Evolutionary conservation across 495 filamentous ascomycete species (phyloP), one percentile per base, ranked within the genome.

Genomic region (Penicillium nucicola): DNA sequence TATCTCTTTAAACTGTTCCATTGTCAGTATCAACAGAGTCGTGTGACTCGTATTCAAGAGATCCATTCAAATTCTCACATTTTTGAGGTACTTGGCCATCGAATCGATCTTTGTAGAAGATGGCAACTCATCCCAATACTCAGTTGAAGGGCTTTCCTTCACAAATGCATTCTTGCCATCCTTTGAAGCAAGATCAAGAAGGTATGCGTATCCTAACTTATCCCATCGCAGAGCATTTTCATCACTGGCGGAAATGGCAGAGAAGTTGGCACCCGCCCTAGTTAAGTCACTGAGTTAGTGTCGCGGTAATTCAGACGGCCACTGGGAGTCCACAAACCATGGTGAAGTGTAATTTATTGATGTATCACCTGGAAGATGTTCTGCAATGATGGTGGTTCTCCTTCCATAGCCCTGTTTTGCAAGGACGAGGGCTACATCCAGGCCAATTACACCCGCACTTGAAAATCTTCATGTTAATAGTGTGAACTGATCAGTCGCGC

Each of bases 191-290:
- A 57, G 51, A 18, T 58, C 44, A 10, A 57, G 50, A 19, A 69
- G 49, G 42, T 65, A 45, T 28, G 49, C 48, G 22, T 69, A 69
- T 1, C 64, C 64, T 5, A 62, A 20, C 6, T 52, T 52, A 28
- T 69, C 64, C 64, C 66, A 69, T 18, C 56, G 49, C 18, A 69
- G 22, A 0, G 64, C 64, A 53, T 69, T 67, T 2, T 31, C 45
- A 47, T 69, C 62, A 13, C 45, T 60, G 15, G 64, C 62, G 2
- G 66, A 66, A 5, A 69, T 64, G 13, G 57, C 66, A 9, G 66
- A 69, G 42, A 69, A 69, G 51, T 69, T 69, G 30, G 55, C 57
- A 11, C 66, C 66, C 7, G 64, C 66, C 66, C 66, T 69, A 3
- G 4, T 20, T 3, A 8, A 3, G 4, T 20, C 2, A 8, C 6